Evolutionary conservation across 2,329 filamentous ascomycete genomes (phyloP).

Genomic region (Verruconis gallopava): DNA sequence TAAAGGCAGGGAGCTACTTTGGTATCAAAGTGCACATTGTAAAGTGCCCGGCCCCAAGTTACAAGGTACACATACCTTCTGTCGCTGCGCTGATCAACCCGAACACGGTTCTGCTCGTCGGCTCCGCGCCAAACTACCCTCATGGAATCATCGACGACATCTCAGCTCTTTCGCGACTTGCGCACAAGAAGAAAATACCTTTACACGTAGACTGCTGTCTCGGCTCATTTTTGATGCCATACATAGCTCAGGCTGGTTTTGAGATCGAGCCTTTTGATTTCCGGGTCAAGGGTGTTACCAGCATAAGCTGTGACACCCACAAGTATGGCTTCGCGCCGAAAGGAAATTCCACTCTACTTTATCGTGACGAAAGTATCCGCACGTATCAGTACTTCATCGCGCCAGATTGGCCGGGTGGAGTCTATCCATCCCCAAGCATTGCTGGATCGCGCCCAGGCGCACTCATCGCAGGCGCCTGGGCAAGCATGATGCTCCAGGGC

Average conservation of each 20-base stretch:
- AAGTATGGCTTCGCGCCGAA: slow-evolving; percentile 99
- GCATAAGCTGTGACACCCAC: slow-evolving; percentile 93
- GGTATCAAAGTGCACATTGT: slow-evolving; percentile 90
- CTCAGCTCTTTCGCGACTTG: slow-evolving; percentile 67
- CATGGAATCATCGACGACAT: slow-evolving; percentile 98
- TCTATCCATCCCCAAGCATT: slow-evolving; percentile 86
- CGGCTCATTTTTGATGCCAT: slow-evolving; percentile 86
- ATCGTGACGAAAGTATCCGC: slow-evolving; percentile 66
- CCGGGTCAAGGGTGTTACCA: slow-evolving; percentile 82
- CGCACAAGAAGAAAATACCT: slow-evolving; percentile 64
- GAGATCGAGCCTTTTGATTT: slow-evolving; percentile 85
- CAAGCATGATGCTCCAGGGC: slow-evolving; percentile 76
- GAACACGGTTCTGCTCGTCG: slow-evolving; percentile 88
- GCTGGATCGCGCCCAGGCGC: slow-evolving; percentile 87
- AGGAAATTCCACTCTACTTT: slow-evolving; percentile 86
- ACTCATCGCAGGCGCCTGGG: slow-evolving; percentile 92
- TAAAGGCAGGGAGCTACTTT: slow-evolving; percentile 91
- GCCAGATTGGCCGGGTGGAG: slow-evolving; percentile 87
- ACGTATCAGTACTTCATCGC: slow-evolving; percentile 94
- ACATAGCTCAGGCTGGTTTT: slow-evolving; percentile 87
- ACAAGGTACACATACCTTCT: slow-evolving; percentile 69
- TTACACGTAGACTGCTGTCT: slow-evolving; percentile 97
- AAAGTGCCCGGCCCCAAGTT: slow-evolving; percentile 67
- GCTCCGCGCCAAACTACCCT: slow-evolving; percentile 92
- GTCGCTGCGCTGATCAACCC: slow-evolving; percentile 80